A percentile compares a stretch with the other conserved stretches of the same genome.
These are phyloP conservation scores for Lasiosphaeria ovina DNA, from an alignment of 495 filamentous ascomycete species.

Conservation along the genomic window DNA sequence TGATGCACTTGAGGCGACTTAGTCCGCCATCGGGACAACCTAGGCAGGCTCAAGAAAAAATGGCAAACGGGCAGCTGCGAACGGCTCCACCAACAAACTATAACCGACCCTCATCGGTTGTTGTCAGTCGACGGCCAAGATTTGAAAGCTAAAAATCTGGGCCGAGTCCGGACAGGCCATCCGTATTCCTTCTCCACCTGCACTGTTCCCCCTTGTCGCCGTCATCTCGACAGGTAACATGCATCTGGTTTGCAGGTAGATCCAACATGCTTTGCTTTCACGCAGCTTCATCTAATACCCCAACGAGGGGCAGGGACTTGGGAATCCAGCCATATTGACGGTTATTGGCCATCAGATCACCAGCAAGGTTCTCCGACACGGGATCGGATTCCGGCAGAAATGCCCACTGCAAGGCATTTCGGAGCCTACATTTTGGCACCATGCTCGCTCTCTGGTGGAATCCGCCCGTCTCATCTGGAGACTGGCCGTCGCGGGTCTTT, in stretches of 20 bases:
- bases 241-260: not conserved
- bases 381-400: constrained; percentile 4
- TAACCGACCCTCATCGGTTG: no score
- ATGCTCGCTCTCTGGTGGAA: not conserved
- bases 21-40: no score
- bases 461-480: not conserved
- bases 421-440: not conserved
- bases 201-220: no score
- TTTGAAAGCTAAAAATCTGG: no score
- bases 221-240: no score
- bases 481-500: not conserved
- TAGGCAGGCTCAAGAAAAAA: no score
- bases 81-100: no score
- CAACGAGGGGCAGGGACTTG: not conserved
- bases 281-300: not conserved
- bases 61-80: no score
- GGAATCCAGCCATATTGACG: not conserved
- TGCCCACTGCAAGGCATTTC: not conserved
- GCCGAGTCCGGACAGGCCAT: no score
- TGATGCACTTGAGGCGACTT: not conserved
- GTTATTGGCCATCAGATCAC: not conserved
- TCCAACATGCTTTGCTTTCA: not conserved
- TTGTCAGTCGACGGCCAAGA: no score
- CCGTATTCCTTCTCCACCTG: no score
- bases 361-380: constrained; percentile 2